Conservation (phyloP, 2,329 filamentous ascomycete species). For the Xylariaceae sp. region DNA sequence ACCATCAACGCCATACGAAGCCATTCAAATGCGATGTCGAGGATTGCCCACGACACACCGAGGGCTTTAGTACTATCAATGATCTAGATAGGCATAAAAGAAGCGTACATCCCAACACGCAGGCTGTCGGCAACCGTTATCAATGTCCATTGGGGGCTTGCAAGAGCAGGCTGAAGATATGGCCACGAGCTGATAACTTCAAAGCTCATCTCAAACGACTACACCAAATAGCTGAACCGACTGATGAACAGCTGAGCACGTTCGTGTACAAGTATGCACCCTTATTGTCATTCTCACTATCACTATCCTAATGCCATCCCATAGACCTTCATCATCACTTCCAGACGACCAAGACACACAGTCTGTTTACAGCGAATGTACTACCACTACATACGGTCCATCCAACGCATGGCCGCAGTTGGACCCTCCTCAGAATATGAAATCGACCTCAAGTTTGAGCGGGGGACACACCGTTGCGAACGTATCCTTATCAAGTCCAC, state of each 20-base stretch:
- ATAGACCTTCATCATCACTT: constrained; percentile 1
- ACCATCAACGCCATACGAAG: constrained; percentile 65
- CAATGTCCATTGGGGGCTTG: constrained; percentile 58
- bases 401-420: constrained; percentile 4
- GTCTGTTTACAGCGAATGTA: constrained; percentile 7
- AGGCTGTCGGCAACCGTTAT: constrained; percentile 49
- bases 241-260: constrained; percentile 36
- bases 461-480: constrained; percentile 1
- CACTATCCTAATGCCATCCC: constrained; percentile 13
- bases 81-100: constrained; percentile 77
- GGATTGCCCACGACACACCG: constrained; percentile 53
- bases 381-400: constrained; percentile 9
- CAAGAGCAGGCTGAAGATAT: constrained; percentile 60
- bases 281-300: neutral
- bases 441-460: neutral
- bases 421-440: neutral
- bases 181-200: constrained; percentile 85
- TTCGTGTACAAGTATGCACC: constrained; percentile 30
- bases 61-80: constrained; percentile 75
- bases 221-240: constrained; percentile 47
- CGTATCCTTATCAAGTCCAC: constrained; percentile 1
- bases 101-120: constrained; percentile 58
- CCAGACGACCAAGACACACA: constrained; percentile 5
- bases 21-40: constrained; percentile 57
- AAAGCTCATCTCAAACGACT: constrained; percentile 70